Conservation (phyloP, 2,329 filamentous ascomycete genomes). For the Delphinella strobiligena region DNA sequence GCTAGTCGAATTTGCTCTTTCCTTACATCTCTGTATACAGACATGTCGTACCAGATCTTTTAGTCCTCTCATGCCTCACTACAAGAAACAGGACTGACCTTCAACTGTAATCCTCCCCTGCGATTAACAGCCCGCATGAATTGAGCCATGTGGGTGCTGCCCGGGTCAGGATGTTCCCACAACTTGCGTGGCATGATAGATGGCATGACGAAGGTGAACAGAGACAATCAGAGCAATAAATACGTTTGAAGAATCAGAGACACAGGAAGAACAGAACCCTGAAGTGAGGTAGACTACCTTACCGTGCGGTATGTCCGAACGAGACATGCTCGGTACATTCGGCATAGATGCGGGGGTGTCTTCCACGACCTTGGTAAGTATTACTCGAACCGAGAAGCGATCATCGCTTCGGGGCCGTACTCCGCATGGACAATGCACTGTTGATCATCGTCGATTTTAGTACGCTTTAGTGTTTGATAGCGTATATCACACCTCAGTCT, state of each 20-base stretch:
- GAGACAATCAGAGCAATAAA: not conserved
- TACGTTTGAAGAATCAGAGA: not conserved
- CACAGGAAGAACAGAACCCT: not conserved
- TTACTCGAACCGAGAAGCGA: too few relatives aligned
- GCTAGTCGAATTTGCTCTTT: not conserved
- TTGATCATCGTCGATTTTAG: too few relatives aligned
- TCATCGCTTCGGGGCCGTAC: not conserved
- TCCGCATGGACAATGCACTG: not conserved
- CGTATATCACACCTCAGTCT: too few relatives aligned
- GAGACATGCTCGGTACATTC: not conserved
- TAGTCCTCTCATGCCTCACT: too few relatives aligned
- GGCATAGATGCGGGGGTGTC: not conserved
- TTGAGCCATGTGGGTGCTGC: slow-evolving; percentile 48
- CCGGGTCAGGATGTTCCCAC: slow-evolving; percentile 29
- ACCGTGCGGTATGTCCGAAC: not conserved
- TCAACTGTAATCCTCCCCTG: slow-evolving; percentile 43
- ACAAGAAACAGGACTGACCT: slow-evolving; percentile 30
- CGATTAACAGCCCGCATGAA: slow-evolving; percentile 56
- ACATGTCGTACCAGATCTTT: too few relatives aligned
- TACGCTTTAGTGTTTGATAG: too few relatives aligned
- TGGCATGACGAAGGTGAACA: slow-evolving; percentile 4
- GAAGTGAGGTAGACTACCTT: not conserved
- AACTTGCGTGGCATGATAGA: slow-evolving; percentile 28
- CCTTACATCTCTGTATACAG: not conserved
- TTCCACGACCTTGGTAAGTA: not conserved